Evolutionary conservation across 805 yeast species (phyloP), one percentile per base, ranked within the genome.

Genomic region (Cyberlindnera xishuangbannaensis): DNA sequence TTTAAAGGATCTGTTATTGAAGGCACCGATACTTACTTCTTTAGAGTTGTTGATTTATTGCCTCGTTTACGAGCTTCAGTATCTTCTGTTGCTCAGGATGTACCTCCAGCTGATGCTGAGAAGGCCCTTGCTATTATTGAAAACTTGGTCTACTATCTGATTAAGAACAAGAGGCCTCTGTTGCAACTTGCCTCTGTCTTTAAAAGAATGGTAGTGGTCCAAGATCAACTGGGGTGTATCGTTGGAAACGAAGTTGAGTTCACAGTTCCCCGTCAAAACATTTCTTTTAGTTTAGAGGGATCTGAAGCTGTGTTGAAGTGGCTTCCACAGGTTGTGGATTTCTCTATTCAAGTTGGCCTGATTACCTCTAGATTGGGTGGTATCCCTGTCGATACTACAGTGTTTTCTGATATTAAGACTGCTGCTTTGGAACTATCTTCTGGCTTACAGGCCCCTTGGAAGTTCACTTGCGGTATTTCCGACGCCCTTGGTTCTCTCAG

Each of bases 71-170:
- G 95, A 48, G 70, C 78, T 14, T 62, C 83, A 2, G 76, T 79
- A 9, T 56, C 75, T 2, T 64, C 65, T 11, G 73, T 78, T 11
- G 71, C 78, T 7, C 81, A 75, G 7, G 97, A 86, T 47, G 76
- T 84, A 16, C 92, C 96, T 4, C 70, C 69, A 11, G 62, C 71
- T 2, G 94, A 83, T 51, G 71, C 83, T 19, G 82, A 76, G 40
- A 79, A 78, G 44, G 94, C 87, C 24, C 62, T 86, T 47, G 86
- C 87, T 7, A 76, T 78, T 7, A 62, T 76, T 3, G 97, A 90
- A 48, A 79, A 85, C 53, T 53, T 85, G 31, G 54, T 87, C 4
- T 72, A 69, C 37, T 61, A 73, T 2, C 56, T 87, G 41, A 62
- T 82, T 13, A 65, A 72, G 3, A 61, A 67, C 16, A 68, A 85